These are phyloP conservation scores for Picea sitchensis DNA, from an alignment of 75 land plant genomes.

Conservation along the genomic window DNA sequence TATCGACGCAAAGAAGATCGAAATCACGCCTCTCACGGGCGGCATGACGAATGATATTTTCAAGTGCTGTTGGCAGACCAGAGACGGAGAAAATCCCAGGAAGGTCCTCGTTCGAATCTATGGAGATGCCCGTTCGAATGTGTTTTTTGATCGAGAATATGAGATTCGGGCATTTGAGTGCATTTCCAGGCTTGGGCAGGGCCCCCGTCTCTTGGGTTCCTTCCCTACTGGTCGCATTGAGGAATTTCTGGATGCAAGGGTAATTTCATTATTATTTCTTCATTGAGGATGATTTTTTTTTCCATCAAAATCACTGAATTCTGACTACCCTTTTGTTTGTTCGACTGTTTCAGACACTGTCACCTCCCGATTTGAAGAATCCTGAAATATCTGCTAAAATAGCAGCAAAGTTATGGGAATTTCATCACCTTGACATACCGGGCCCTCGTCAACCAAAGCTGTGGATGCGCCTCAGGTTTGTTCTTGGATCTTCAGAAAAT, in stretches of 20 bases:
- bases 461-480: slow-evolving; percentile 82
- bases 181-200: no score
- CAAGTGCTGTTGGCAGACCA: slow-evolving; percentile 65
- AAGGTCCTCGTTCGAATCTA: slow-evolving; percentile 49
- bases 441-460: slow-evolving; percentile 25
- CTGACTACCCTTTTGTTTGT: slow-evolving; percentile 8
- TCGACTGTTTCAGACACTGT: slow-evolving; percentile 58
- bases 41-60: no score
- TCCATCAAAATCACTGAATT: background rate
- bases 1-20: slow-evolving; percentile 36
- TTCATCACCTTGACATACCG: no score
- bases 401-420: no score
- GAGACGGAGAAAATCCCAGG: slow-evolving; percentile 4
- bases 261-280: slow-evolving; percentile 7
- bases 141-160: slow-evolving; percentile 65
- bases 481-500: background rate
- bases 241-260: slow-evolving; percentile 93
- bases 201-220: slow-evolving; percentile 50
- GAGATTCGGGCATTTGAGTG: no score
- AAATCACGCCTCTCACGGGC: slow-evolving; percentile 14
- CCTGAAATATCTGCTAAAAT: no score
- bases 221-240: slow-evolving; percentile 82
- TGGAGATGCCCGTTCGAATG: slow-evolving; percentile 65
- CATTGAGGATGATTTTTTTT: no score
- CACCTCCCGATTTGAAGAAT: slow-evolving; percentile 19